Percentiles rank a stretch among this genome's conserved stretches.
phyloP scores from a whole-genome alignment of 352 stramenopile species.

The Phytophthora citrophthora region DNA sequence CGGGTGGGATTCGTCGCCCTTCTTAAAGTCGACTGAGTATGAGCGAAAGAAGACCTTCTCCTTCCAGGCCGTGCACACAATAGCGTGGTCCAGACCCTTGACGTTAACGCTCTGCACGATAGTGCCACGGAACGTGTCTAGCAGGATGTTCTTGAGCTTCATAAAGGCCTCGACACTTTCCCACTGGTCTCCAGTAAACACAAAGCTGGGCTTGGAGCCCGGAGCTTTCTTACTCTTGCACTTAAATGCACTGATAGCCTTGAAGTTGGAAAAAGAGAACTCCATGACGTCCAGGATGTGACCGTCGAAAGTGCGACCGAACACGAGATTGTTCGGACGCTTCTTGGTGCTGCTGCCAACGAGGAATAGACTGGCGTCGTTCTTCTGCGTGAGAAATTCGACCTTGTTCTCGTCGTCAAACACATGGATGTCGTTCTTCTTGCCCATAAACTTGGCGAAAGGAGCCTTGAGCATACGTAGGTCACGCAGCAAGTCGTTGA shows the following conservation, averaged over 20 bases:
- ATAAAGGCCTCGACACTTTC: constrained; percentile 89
- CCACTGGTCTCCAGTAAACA: constrained; percentile 97
- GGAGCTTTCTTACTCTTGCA: constrained; percentile 92
- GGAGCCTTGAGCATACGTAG: constrained; percentile 90
- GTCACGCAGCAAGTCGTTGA: constrained; percentile 85
- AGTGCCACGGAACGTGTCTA: constrained; percentile 98
- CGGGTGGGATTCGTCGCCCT: constrained; percentile 81
- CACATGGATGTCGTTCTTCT: constrained; percentile 95
- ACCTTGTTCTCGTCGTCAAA: constrained; percentile 94
- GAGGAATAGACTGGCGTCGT: constrained; percentile 97
- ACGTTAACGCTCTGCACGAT: constrained; percentile 96
- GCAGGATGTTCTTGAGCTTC: constrained; percentile 95
- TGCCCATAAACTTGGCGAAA: constrained; percentile 88
- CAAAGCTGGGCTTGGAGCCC: constrained; percentile 95
- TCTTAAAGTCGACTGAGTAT: constrained; percentile 97
- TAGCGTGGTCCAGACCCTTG: constrained; percentile 97
- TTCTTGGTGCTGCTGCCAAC: constrained; percentile 99
- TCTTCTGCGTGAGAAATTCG: constrained; percentile 97
- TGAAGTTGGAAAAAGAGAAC: constrained; percentile 96
- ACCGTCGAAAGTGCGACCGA: constrained; percentile 98
- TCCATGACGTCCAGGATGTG: constrained; percentile 99
- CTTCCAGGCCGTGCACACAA: constrained; percentile 96
- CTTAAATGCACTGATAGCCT: constrained; percentile 94
- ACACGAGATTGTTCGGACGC: constrained; percentile 97
- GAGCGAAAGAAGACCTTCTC: constrained; percentile 95